Evolutionary conservation across 352 stramenopile genomes (phyloP).

Genomic region (Globisporangium paddicum): DNA sequence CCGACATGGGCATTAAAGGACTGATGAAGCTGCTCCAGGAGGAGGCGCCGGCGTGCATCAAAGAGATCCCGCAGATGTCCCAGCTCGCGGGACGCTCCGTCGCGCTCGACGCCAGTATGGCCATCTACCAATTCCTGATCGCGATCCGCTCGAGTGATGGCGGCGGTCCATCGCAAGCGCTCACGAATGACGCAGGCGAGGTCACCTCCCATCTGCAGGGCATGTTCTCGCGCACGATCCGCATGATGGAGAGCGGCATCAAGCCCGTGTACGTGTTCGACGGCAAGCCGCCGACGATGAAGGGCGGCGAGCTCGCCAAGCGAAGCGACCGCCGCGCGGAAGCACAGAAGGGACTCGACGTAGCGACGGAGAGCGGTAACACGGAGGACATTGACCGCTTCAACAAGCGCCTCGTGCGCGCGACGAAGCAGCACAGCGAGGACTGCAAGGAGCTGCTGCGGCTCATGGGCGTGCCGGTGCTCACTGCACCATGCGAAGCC

Average conservation of each 20-base stretch:
- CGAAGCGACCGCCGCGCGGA: conserved; percentile 86
- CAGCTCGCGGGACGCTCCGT: conserved; percentile 94
- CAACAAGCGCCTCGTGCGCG: conserved; percentile 89
- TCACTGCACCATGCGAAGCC: conserved; percentile 96
- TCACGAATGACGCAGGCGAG: conserved; percentile 98
- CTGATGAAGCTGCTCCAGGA: conserved; percentile 98
- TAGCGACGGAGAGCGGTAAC: conserved; percentile 80
- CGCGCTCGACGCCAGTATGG: conserved; percentile 98
- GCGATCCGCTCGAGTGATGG: conserved; percentile 83
- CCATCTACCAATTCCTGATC: conserved; percentile 99
- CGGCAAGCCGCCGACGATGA: conserved; percentile 97
- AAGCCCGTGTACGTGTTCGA: conserved; percentile 99
- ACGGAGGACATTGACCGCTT: conserved; percentile 93
- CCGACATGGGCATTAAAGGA: conserved; percentile 99
- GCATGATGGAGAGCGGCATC: conserved; percentile 96
- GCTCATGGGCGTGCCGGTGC: conserved; percentile 96
- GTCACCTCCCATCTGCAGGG: conserved; percentile 91
- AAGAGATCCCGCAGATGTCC: conserved; percentile 93
- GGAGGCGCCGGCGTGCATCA: conserved; percentile 95
- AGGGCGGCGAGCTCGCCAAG: conserved; percentile 95
- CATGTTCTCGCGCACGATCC: conserved; percentile 99
- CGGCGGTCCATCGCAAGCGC: conserved; percentile 83
- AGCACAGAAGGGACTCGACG: conserved; percentile 83
- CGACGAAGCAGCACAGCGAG: conserved; percentile 90
- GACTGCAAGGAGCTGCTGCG: conserved; percentile 91